phyloP scores from a whole-genome alignment of 305 asterid genomes.

The Fraxinus angustifolia region DNA sequence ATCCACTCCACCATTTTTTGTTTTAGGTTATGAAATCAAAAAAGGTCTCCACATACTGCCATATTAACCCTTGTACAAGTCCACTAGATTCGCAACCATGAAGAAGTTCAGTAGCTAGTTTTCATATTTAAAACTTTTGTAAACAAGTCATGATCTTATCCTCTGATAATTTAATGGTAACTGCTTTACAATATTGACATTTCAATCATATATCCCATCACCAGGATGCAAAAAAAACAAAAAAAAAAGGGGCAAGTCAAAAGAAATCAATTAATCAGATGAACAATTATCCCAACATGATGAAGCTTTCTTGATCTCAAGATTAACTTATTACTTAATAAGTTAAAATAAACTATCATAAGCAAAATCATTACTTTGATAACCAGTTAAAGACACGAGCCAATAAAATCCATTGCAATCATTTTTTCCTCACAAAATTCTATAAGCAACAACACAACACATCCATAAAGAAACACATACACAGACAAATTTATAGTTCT shows the following conservation, averaged over 20 bases:
- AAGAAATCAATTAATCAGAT: not conserved
- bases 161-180: not conserved
- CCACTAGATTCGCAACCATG: not conserved
- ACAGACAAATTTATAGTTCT: not conserved
- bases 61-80: not conserved
- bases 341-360: not conserved
- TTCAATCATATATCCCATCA: not conserved
- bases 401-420: not conserved
- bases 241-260: not conserved
- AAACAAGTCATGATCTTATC: not conserved
- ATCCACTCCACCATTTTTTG: not conserved
- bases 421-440: not conserved
- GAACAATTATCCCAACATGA: not conserved
- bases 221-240: not conserved
- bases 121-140: not conserved
- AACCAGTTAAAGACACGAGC: constrained; percentile 1
- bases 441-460: not conserved
- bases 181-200: not conserved
- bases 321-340: not conserved
- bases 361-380: constrained; percentile 4
- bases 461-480: not conserved
- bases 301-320: not conserved
- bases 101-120: not conserved
- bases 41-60: not conserved
- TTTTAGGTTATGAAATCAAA: not conserved